Evolutionary conservation across 768 basidiomycete species (phyloP).

Genomic region (Pleurotus citrinopileatus): DNA sequence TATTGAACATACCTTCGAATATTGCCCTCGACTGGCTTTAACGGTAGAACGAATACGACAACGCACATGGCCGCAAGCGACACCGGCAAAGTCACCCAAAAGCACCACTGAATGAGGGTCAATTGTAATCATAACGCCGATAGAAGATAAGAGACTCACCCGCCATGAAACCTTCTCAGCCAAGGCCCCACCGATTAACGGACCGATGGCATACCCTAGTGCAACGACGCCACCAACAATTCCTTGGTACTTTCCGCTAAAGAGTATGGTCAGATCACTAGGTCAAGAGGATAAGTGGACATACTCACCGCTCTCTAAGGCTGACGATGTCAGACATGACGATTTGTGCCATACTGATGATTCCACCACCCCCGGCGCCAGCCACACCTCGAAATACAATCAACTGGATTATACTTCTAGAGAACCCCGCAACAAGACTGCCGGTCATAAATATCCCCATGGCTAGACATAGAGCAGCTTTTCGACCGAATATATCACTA

Average conservation of each 20-base stretch:
- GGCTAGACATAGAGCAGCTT: slow-evolving; percentile 51
- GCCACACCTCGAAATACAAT: slow-evolving; percentile 70
- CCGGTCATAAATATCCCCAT: slow-evolving; percentile 67
- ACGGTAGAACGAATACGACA: slow-evolving; percentile 60
- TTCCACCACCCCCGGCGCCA: slow-evolving; percentile 70
- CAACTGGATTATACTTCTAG: slow-evolving; percentile 59
- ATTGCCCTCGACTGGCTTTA: slow-evolving; percentile 65
- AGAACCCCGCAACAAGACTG: slow-evolving; percentile 64
- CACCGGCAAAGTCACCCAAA: slow-evolving; percentile 69
- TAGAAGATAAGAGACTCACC: slow-evolving; percentile 30
- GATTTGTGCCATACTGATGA: slow-evolving; percentile 68
- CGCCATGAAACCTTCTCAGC: slow-evolving; percentile 63
- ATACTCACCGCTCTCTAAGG: slow-evolving; percentile 54
- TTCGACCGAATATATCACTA: slow-evolving; percentile 68
- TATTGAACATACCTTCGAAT: slow-evolving; percentile 41
- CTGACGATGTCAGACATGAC: slow-evolving; percentile 72
- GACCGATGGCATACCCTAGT: slow-evolving; percentile 64
- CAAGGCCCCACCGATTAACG: slow-evolving; percentile 64
- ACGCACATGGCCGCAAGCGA: slow-evolving; percentile 51
- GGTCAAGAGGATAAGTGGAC: not conserved
- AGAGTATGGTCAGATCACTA: slow-evolving; percentile 1
- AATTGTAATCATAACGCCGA: not conserved
- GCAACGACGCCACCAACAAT: slow-evolving; percentile 59
- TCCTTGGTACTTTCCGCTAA: slow-evolving; percentile 74
- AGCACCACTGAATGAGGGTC: slow-evolving; percentile 54